Conservation (phyloP, 768 basidiomycete species). For the Pulveroboletus ravenelii region DNA sequence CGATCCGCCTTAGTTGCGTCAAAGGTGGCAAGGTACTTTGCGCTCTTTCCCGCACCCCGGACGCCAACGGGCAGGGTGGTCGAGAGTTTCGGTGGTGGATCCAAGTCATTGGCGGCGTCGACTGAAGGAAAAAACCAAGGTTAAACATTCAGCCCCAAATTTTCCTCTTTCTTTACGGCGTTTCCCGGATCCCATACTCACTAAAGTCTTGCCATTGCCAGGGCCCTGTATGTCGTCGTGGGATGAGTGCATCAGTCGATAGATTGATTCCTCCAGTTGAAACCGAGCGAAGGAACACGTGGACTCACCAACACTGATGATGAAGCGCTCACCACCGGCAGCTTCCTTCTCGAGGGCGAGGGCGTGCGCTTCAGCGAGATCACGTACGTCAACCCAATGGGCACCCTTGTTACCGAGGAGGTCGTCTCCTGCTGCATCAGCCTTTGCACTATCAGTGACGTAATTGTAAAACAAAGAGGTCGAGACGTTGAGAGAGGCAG, state of each 20-base stretch:
- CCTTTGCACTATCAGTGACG: conserved; percentile 23
- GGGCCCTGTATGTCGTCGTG: conserved; percentile 7
- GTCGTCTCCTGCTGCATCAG: conserved; percentile 22
- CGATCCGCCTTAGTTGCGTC: conserved; percentile 35
- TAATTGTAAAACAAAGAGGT: conserved; percentile 31
- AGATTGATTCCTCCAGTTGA: neutral
- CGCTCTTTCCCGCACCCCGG: conserved; percentile 29
- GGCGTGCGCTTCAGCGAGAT: conserved; percentile 51
- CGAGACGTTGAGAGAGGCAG: conserved; percentile 39
- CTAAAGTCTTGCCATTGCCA: conserved; percentile 33
- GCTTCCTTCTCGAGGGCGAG: conserved; percentile 46
- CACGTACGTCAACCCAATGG: conserved; percentile 50
- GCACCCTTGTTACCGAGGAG: conserved; percentile 21
- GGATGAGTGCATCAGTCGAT: neutral
- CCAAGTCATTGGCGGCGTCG: conserved; percentile 34
- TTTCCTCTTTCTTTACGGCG: no score
- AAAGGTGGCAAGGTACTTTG: conserved; percentile 27
- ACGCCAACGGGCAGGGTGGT: conserved; percentile 31
- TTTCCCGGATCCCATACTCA: conserved; percentile 6
- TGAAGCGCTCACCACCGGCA: conserved; percentile 55
- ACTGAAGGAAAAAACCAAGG: conserved; percentile 20
- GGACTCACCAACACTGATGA: conserved; percentile 37
- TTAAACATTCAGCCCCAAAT: neutral
- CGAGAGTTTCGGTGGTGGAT: conserved; percentile 29
- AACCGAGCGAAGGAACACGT: neutral